Evolutionary conservation across 2,329 filamentous ascomycete genomes (phyloP).

Genomic region (Cercospora zeae-maydis): DNA sequence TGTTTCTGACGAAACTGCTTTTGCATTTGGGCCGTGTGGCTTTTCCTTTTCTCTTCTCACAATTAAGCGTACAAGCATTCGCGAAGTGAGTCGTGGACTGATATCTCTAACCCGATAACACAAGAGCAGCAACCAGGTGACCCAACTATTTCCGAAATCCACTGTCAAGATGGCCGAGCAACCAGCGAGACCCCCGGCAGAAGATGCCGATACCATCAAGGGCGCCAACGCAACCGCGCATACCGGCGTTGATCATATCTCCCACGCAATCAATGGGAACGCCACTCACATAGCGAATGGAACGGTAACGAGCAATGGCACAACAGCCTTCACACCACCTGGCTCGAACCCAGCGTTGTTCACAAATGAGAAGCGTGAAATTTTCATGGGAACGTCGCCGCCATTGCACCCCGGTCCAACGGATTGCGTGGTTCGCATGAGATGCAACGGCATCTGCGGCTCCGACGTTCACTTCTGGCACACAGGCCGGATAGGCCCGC

Average conservation of each 20-base stretch:
- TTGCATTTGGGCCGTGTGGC: neutral
- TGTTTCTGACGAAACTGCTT: neutral
- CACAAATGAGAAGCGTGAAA: constrained; percentile 31
- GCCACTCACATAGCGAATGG: constrained; percentile 10
- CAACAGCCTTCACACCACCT: constrained; percentile 9
- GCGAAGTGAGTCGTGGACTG: neutral
- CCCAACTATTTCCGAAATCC: neutral
- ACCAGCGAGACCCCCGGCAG: constrained; percentile 7
- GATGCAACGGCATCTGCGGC: constrained; percentile 33
- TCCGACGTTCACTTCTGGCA: constrained; percentile 34
- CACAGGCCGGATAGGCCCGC: constrained; percentile 57
- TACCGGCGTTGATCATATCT: constrained; percentile 1
- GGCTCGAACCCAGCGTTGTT: constrained; percentile 29
- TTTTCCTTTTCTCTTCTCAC: neutral
- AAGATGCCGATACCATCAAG: neutral
- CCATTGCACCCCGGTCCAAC: constrained; percentile 24
- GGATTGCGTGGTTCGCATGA: constrained; percentile 32
- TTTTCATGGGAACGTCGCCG: constrained; percentile 30
- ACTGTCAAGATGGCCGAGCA: neutral
- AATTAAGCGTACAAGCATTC: neutral
- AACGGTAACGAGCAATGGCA: constrained; percentile 11
- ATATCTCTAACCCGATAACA: neutral
- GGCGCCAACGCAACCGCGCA: constrained; percentile 1
- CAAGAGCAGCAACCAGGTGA: neutral
- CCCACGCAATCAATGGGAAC: neutral